Percentiles rank a stretch among this genome's conserved stretches.
Conservation (phyloP, 176 grass and related monocot species). For the Musa troglodytarum region DNA sequence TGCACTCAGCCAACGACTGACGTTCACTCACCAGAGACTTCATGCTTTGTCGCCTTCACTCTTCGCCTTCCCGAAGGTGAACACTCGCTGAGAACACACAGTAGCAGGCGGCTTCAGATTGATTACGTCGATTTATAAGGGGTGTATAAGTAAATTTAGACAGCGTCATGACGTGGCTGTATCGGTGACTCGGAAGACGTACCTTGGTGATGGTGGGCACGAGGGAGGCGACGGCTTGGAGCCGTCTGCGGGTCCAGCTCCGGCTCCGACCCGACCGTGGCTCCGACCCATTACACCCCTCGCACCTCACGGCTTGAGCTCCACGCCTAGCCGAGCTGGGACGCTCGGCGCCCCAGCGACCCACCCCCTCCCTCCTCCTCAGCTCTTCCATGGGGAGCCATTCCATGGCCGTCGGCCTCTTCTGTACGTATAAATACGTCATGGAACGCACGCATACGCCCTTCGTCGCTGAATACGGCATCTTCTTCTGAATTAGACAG, state of each 20-base stretch:
- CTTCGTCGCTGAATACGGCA: not conserved
- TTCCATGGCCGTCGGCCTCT: not conserved
- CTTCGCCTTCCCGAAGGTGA: constrained; percentile 97
- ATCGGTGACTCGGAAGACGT: too few species aligned
- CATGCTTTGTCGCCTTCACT: constrained; percentile 94
- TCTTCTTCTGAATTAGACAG: not conserved
- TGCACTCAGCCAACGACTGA: too few species aligned
- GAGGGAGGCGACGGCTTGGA: constrained; percentile 1
- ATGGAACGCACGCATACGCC: not conserved
- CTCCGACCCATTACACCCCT: not conserved
- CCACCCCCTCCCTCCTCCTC: not conserved
- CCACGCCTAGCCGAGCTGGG: too few species aligned
- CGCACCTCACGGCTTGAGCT: not conserved
- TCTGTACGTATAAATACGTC: not conserved
- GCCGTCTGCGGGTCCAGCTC: not conserved
- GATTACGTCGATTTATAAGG: not conserved
- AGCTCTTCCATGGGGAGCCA: not conserved
- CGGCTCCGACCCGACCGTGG: not conserved
- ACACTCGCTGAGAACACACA: constrained; percentile 53
- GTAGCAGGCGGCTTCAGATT: not conserved
- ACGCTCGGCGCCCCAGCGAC: not conserved
- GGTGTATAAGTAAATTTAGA: too few species aligned
- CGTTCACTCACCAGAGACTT: constrained; percentile 58
- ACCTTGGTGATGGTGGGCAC: not conserved
- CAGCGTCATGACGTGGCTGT: too few species aligned